phyloP scores from a whole-genome alignment of 345 rosid genomes.

The Stellera chamaejasme region DNA sequence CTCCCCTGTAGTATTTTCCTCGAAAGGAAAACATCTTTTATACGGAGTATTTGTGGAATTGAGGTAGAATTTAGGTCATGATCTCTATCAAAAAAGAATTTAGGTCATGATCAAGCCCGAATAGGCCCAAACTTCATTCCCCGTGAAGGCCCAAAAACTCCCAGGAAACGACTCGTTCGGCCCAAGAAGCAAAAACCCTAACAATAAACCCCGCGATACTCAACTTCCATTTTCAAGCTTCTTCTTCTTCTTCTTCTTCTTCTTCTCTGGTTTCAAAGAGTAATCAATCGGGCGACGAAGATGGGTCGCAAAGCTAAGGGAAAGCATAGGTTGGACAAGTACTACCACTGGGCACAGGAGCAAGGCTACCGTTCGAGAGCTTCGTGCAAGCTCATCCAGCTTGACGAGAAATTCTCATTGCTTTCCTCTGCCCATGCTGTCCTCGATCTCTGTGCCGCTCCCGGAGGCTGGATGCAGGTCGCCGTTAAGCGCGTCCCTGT shows the following conservation, averaged over 20 bases:
- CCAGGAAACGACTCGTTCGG: background rate
- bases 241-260: background rate
- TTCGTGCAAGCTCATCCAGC: conserved; percentile 82
- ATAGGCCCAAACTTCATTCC: background rate
- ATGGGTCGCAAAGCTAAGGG: conserved; percentile 75
- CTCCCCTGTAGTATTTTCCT: too few relatives aligned
- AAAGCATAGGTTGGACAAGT: conserved; percentile 79
- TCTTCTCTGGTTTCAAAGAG: background rate
- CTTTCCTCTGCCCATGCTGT: conserved; percentile 61
- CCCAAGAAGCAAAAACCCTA: background rate
- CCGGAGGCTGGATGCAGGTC: conserved; percentile 98
- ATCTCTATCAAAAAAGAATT: too few relatives aligned
- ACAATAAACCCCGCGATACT: background rate
- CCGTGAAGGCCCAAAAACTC: background rate
- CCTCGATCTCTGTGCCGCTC: conserved; percentile 97
- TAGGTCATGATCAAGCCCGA: too few relatives aligned
- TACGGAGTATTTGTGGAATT: too few relatives aligned
- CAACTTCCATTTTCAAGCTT: background rate
- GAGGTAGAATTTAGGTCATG: background rate
- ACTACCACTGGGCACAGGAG: conserved; percentile 72
- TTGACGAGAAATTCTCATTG: conserved; percentile 58
- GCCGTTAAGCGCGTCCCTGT: conserved; percentile 85
- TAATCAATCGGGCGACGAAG: background rate
- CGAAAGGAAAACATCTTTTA: too few relatives aligned
- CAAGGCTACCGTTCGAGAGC: conserved; percentile 96